These are phyloP conservation scores for Leptographium lundbergii DNA, from an alignment of 2,329 filamentous ascomycete species.

Conservation along the genomic window DNA sequence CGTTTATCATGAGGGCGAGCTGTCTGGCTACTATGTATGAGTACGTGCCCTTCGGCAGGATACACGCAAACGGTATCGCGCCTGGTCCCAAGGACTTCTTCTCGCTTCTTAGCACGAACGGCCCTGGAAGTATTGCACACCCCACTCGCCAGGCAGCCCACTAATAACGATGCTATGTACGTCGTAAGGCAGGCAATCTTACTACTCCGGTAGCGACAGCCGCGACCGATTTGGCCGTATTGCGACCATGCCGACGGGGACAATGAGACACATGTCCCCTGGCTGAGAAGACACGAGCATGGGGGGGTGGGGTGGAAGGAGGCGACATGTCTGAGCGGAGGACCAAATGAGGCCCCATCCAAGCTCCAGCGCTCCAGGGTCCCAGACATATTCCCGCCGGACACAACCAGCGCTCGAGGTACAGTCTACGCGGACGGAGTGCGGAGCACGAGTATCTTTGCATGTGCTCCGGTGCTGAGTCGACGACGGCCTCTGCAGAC, in stretches of 20 bases:
- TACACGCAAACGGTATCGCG: neutral
- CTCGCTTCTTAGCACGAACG: neutral
- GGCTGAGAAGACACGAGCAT: neutral
- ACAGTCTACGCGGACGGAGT: neutral
- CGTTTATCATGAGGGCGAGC: conserved; percentile 3
- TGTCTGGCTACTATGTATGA: neutral
- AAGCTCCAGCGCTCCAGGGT: neutral
- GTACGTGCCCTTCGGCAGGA: neutral
- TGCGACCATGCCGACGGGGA: neutral
- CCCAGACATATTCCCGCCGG: neutral
- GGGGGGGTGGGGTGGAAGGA: neutral
- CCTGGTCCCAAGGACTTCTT: neutral
- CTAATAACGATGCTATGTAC: neutral
- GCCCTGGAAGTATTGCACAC: neutral
- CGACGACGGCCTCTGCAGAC: no score
- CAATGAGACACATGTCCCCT: neutral
- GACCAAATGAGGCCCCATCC: neutral
- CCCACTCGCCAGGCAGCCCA: neutral
- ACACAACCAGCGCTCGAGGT: neutral
- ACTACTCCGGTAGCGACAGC: no score
- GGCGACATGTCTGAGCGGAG: neutral
- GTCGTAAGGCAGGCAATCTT: neutral
- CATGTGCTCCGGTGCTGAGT: no score
- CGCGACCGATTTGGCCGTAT: no score
- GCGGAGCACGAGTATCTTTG: neutral